Evolutionary conservation across 139 green algal genomes (phyloP), one percentile per base, ranked within the genome.

Genomic region (Astrephomene gubernaculifera): DNA sequence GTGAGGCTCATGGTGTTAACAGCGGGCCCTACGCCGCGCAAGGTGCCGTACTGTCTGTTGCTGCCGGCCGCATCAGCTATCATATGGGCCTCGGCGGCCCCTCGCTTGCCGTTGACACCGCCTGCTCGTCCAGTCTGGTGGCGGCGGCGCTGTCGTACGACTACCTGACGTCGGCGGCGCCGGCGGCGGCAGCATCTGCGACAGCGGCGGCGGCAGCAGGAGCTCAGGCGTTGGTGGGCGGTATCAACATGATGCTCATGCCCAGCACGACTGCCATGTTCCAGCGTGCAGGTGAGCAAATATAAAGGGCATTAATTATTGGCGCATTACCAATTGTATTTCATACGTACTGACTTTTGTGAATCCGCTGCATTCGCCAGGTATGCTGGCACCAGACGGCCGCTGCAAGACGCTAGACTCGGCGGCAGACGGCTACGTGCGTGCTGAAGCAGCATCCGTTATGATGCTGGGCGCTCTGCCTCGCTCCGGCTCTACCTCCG

Each of bases 41-140:
- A 31, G 94, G 92, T 22, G 90, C 92, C 25, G 90, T 94, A 72
- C 88, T 96, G 71, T 83, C 75, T 35, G 87, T 86, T 1, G 82
- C 79, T 3, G 74, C 81, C 2, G 87, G 87, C 4, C 90, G 93
- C 52, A 88, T 96, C 27, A 94, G 92, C 17, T 97, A 95, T 83
- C 78, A 93, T 67, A 94, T 95, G 84, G 93, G 91, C 12, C 79
- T 96, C 21, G 86, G 87, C 24, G 95, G 95, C 8, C 91, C 94
- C 29, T 88, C 87, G 8, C 17, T 97, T 25, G 85, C 89, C 43
- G 90, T 97, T 0, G 95, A 98, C 81, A 97, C 94, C 5, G 96
- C 96, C 10, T 98, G 96, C 91, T 98, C 95, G 21, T 97, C 95
- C 21, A 97, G 93, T 17, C 87, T 98, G 33, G 94, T 98, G 4